A percentile compares a stretch with the other conserved stretches of the same genome.
Conservation (phyloP, 2,329 filamentous ascomycete genomes). For the Byssoonygena ceratinophila region DNA sequence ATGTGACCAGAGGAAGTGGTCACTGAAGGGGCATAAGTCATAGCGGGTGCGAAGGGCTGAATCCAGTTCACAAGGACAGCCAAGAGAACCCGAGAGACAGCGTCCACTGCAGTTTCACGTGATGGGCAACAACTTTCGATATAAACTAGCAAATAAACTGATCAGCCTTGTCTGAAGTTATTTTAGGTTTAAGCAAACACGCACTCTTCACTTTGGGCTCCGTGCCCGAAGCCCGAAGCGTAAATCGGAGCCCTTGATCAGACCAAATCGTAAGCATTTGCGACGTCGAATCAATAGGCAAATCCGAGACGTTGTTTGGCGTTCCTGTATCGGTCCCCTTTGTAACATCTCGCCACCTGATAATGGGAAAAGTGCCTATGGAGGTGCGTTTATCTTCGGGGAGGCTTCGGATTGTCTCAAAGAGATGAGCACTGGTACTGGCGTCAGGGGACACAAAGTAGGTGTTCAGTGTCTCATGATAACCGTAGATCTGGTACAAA, state of each 20-base stretch:
- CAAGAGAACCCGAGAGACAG: conserved; percentile 30
- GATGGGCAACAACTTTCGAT: conserved; percentile 34
- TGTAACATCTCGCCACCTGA: conserved; percentile 53
- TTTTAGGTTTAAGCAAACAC: conserved; percentile 15
- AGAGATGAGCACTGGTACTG: conserved; percentile 43
- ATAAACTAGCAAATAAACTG: conserved; percentile 26
- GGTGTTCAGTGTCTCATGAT: conserved; percentile 53
- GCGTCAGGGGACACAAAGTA: conserved; percentile 52
- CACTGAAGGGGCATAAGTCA: conserved; percentile 29
- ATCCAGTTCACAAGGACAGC: conserved; percentile 34
- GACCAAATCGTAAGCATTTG: conserved; percentile 56
- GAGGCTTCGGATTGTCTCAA: conserved; percentile 43
- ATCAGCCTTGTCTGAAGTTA: neutral
- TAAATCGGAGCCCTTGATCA: conserved; percentile 46
- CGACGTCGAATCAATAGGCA: conserved; percentile 47
- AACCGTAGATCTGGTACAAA: conserved; percentile 48
- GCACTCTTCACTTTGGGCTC: conserved; percentile 56
- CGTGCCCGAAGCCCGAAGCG: conserved; percentile 51
- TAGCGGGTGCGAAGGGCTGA: conserved; percentile 28
- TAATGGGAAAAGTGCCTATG: conserved; percentile 44
- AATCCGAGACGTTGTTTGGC: conserved; percentile 40
- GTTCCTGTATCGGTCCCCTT: conserved; percentile 49
- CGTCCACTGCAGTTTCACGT: conserved; percentile 27
- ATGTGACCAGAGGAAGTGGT: conserved; percentile 32
- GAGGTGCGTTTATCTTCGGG: conserved; percentile 34